A percentile compares a stretch with the other conserved stretches of the same genome.
phyloP scores from a whole-genome alignment of 192 early-diverging fungal species.

The Gryganskiella cystojenkinii region DNA sequence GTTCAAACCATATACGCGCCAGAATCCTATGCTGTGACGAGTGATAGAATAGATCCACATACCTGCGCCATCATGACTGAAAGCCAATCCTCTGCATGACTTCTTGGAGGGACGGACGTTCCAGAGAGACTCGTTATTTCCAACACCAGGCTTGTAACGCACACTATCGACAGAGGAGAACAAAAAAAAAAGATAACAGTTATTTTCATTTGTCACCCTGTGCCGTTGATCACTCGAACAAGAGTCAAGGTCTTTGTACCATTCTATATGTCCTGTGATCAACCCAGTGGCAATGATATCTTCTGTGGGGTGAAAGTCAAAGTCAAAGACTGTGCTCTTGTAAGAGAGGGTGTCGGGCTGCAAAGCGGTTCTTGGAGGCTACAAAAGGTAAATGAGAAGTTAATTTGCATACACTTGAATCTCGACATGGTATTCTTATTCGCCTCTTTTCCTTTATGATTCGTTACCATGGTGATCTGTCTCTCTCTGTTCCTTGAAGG shows the following conservation, averaged over 20 bases:
- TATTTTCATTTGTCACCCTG: too few species aligned
- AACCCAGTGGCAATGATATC: slow-evolving; percentile 76
- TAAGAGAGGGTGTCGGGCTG: slow-evolving; percentile 57
- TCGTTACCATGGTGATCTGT: slow-evolving; percentile 10
- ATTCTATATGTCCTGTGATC: slow-evolving; percentile 78
- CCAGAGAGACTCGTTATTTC: slow-evolving; percentile 61
- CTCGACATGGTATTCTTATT: not conserved
- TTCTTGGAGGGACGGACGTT: slow-evolving; percentile 76
- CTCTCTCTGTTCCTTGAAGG: too few species aligned
- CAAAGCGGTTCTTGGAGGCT: slow-evolving; percentile 21
- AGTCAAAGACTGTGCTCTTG: slow-evolving; percentile 66
- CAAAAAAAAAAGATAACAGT: too few species aligned
- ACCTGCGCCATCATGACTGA: slow-evolving; percentile 80
- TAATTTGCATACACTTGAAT: too few species aligned
- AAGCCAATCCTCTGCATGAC: slow-evolving; percentile 87
- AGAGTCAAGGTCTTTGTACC: slow-evolving; percentile 52
- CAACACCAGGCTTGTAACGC: slow-evolving; percentile 31
- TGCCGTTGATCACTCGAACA: too few species aligned
- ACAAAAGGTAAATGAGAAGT: too few species aligned
- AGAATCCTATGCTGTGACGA: too few species aligned
- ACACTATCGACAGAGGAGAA: slow-evolving; percentile 27
- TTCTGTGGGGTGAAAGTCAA: slow-evolving; percentile 77
- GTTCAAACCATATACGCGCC: too few species aligned
- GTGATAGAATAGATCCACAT: slow-evolving; percentile 4
- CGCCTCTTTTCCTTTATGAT: not conserved